Evolutionary conservation across 805 yeast genomes (phyloP).

Genomic region (Metschnikowia matae): DNA sequence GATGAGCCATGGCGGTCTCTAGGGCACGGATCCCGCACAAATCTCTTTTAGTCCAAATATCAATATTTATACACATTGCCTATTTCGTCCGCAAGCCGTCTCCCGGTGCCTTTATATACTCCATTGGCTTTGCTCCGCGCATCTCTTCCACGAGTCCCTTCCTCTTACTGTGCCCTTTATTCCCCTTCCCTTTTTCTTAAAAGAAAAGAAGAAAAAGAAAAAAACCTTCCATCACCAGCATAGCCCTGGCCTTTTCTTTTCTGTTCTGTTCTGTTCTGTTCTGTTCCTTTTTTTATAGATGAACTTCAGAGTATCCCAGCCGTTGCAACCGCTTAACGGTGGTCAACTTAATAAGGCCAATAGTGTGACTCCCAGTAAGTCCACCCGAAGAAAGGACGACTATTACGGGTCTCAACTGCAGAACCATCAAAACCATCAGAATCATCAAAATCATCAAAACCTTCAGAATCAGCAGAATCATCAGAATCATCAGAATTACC

Average conservation of each 20-base stretch:
- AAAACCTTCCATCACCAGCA: neutral
- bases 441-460: no score
- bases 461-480: no score
- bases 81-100: slow-evolving; percentile 2
- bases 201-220: no score
- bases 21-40: slow-evolving; percentile 7
- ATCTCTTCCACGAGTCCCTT: neutral
- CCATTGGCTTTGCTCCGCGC: slow-evolving; percentile 2
- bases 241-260: neutral
- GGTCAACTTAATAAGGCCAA: slow-evolving; percentile 49
- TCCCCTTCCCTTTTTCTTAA: neutral
- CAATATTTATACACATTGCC: slow-evolving; percentile 11
- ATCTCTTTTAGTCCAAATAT: slow-evolving; percentile 17
- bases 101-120: slow-evolving; percentile 2
- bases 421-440: no score
- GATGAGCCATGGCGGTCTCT: slow-evolving; percentile 3
- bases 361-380: slow-evolving; percentile 39
- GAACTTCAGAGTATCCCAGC: slow-evolving; percentile 32
- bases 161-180: no score
- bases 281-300: slow-evolving; percentile 7
- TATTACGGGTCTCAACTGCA: slow-evolving; percentile 3
- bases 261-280: no score
- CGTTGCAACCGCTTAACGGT: slow-evolving; percentile 52
- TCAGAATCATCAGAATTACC: no score
- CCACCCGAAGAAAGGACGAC: slow-evolving; percentile 21